phyloP scores from a whole-genome alignment of 1,284 basidiomycete species.

The Ustilago cynodontis region DNA sequence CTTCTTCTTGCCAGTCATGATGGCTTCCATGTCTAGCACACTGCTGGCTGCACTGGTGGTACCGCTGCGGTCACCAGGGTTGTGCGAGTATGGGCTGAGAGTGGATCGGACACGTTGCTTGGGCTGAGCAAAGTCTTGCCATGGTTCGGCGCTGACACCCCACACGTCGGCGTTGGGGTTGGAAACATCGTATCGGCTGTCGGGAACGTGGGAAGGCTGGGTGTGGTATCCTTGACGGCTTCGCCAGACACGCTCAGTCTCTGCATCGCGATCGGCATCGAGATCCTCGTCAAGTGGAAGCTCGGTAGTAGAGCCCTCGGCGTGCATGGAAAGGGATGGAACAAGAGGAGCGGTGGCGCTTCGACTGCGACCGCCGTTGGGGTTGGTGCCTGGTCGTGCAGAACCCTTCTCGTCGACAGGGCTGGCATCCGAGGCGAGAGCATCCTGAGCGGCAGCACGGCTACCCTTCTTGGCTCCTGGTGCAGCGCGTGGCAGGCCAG shows the following conservation, averaged over 20 bases:
- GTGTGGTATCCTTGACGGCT: slow-evolving; percentile 51
- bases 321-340: slow-evolving; percentile 47
- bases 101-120: slow-evolving; percentile 36
- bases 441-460: neutral
- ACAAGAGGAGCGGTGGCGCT: slow-evolving; percentile 44
- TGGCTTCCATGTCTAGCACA: slow-evolving; percentile 65
- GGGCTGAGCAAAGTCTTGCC: slow-evolving; percentile 68
- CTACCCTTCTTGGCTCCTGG: slow-evolving; percentile 24
- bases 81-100: slow-evolving; percentile 48
- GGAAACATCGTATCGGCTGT: slow-evolving; percentile 52
- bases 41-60: slow-evolving; percentile 56
- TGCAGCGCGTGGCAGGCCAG: slow-evolving; percentile 46
- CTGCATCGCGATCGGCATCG: slow-evolving; percentile 44
- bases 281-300: slow-evolving; percentile 44
- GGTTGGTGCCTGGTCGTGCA: slow-evolving; percentile 28
- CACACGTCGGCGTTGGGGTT: slow-evolving; percentile 66
- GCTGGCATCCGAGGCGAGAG: slow-evolving; percentile 15
- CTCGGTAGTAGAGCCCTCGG: slow-evolving; percentile 33
- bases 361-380: slow-evolving; percentile 32
- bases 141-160: slow-evolving; percentile 66
- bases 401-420: slow-evolving; percentile 31
- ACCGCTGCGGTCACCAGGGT: slow-evolving; percentile 43
- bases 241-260: slow-evolving; percentile 49
- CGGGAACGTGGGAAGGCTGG: slow-evolving; percentile 45
- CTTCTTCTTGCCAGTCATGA: slow-evolving; percentile 62